Evolutionary conservation across 2,329 filamentous ascomycete genomes (phyloP), one percentile per base, ranked within the genome.

Genomic region (Aureobasidium sp.): DNA sequence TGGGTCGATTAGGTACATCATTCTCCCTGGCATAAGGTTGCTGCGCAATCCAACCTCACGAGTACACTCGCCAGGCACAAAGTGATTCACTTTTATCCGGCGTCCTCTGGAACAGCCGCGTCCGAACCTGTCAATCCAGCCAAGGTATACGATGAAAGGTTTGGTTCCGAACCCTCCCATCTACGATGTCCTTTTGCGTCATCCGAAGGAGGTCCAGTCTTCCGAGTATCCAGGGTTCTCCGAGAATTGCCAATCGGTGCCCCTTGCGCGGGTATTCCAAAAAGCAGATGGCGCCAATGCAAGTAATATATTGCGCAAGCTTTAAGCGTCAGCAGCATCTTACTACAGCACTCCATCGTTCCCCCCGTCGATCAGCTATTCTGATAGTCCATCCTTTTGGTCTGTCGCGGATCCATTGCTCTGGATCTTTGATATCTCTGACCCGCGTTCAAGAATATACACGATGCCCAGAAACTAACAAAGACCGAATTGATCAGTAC

Each of bases 291-390:
- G 39, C 51, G 51, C 51, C 51, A 41, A 55, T 55, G 51, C 51
- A 55, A 27, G 51, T 55, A 55, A 56, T 45, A 14, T 56, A 56
- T 56, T 44, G 53, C 39, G 53, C 53, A 56, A 55, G 34, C 36
- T 22, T 55, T 22, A 22, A 56, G 53, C 53, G 41, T 45, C 53
- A 34, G 22, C 27, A 9, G 41, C 41, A 27, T 56, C 53, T 39
- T 12, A 48, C 55, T 27, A 58, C 12, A 58, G 55, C 42, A 37
- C 12, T 11, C 29, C 31, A 25, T 39, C 22, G 27, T 48, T 41
- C 55, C 55, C 42, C 55, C 55, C 55, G 55, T 58, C 55, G 55
- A 58, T 58, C 55, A 58, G 15, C 42, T 31, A 20, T 47, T 31
- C 44, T 3, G 20, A 56, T 36, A 11, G n/a, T 36, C 5, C 22